Percentiles rank a stretch among this genome's conserved stretches.
These are phyloP conservation scores for Ceratonia siliqua DNA, from an alignment of 306 rosid species.

Conservation along the genomic window DNA sequence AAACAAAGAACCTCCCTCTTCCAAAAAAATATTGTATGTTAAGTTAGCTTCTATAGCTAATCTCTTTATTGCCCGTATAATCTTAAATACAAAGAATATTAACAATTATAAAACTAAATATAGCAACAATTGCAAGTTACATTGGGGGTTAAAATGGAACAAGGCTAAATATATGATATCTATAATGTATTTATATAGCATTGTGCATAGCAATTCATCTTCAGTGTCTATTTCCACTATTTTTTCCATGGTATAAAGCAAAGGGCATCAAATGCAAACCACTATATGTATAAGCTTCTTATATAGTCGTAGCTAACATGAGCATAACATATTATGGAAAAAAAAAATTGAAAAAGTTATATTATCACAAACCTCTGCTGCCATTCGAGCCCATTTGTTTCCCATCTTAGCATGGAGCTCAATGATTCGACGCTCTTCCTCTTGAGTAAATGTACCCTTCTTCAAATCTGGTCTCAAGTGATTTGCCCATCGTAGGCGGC, in stretches of 20 bases:
- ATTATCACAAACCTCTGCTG: conserved; percentile 40
- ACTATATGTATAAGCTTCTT: neutral
- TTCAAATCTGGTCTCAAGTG: conserved; percentile 67
- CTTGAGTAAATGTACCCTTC: conserved; percentile 53
- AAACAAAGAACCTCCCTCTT: neutral
- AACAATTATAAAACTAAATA: neutral
- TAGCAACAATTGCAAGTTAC: neutral
- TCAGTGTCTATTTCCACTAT: neutral
- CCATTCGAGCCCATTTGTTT: conserved; percentile 80
- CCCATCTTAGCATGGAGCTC: conserved; percentile 63
- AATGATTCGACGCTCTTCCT: conserved; percentile 51
- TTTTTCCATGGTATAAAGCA: neutral
- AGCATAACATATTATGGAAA: neutral
- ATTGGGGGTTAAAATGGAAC: neutral
- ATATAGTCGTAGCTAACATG: neutral
- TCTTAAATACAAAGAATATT: neutral
- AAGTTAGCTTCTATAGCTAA: neutral
- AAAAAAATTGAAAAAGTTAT: neutral
- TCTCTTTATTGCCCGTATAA: neutral
- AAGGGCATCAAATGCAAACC: neutral
- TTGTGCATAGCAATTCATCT: neutral
- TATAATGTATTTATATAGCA: neutral
- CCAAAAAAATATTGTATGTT: neutral
- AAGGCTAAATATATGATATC: neutral
- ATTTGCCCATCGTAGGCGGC: conserved; percentile 80